phyloP scores from a whole-genome alignment of 164 flowering plant species.

The Vitis rotundifolia region DNA sequence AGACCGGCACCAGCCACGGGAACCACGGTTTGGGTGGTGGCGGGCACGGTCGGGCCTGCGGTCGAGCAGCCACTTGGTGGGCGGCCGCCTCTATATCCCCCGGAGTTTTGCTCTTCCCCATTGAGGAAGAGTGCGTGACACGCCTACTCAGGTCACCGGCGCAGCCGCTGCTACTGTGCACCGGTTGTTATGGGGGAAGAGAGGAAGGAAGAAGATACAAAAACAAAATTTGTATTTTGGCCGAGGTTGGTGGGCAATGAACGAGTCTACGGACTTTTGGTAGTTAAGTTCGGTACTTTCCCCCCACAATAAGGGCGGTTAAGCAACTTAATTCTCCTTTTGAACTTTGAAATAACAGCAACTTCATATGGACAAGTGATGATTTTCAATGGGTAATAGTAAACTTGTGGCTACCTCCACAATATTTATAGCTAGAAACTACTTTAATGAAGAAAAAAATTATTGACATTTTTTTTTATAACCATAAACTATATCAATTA shows the following conservation, averaged over 20 bases:
- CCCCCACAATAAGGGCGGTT: constrained; percentile 10
- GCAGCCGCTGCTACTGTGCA: background rate
- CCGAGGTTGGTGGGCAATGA: constrained; percentile 4
- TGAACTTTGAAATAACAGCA: too few species aligned
- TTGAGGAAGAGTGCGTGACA: constrained; percentile 4
- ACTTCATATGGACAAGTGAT: too few species aligned
- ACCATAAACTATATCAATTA: background rate
- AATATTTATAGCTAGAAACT: background rate
- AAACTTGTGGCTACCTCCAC: too few species aligned
- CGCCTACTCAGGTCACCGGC: background rate
- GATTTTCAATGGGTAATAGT: too few species aligned
- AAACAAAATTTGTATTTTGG: background rate
- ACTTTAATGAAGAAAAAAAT: background rate
- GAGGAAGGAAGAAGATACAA: background rate
- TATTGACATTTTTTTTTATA: background rate
- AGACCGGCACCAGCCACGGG: constrained; percentile 44
- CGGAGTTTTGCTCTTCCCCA: constrained; percentile 21
- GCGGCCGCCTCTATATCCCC: constrained; percentile 12
- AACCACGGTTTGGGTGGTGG: constrained; percentile 28
- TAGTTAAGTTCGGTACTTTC: constrained; percentile 15
- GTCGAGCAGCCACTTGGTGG: background rate
- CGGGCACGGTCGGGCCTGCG: constrained; percentile 10
- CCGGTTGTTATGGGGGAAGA: background rate
- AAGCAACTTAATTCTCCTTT: too few species aligned
- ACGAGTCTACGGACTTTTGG: constrained; percentile 1